These are phyloP conservation scores for Ashbya aceris DNA, from an alignment of 1,139 yeast species.

Conservation along the genomic window DNA sequence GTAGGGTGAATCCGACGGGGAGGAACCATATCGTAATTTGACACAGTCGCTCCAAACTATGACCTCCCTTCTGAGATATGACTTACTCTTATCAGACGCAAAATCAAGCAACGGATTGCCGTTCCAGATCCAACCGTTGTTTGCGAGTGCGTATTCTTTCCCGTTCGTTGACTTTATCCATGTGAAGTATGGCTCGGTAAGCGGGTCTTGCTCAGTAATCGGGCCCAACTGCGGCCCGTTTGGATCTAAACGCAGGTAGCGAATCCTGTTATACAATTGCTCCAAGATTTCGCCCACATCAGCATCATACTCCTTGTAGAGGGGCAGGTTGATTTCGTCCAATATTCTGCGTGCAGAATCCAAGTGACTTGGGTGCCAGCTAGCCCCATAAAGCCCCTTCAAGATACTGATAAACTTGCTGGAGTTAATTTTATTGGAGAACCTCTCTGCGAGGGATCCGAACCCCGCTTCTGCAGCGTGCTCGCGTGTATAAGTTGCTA, in stretches of 20 bases:
- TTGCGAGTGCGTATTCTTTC: constrained; percentile 63
- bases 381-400: constrained; percentile 31
- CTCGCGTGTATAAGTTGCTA: constrained; percentile 45
- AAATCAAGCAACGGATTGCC: constrained; percentile 90
- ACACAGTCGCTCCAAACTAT: constrained; percentile 98
- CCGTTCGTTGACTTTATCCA: constrained; percentile 49
- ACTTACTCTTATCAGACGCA: constrained; percentile 71
- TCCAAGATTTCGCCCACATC: constrained; percentile 56
- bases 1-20: constrained; percentile 74
- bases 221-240: constrained; percentile 75
- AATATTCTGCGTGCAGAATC: constrained; percentile 45
- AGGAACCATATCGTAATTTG: constrained; percentile 73
- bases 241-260: constrained; percentile 63
- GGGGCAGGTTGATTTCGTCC: constrained; percentile 67
- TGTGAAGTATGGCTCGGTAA: constrained; percentile 84
- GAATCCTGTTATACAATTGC: constrained; percentile 67
- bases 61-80: constrained; percentile 84
- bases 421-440: constrained; percentile 46
- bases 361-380: constrained; percentile 30
- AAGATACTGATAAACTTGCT: constrained; percentile 40
- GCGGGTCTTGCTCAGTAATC: constrained; percentile 47
- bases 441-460: constrained; percentile 39
- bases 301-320: constrained; percentile 67
- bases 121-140: constrained; percentile 99
- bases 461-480: constrained; percentile 36